Base-by-base conservation (phyloP, 2,329 filamentous ascomycete genomes). In the Microdochium trichocladiopsis region DNA sequence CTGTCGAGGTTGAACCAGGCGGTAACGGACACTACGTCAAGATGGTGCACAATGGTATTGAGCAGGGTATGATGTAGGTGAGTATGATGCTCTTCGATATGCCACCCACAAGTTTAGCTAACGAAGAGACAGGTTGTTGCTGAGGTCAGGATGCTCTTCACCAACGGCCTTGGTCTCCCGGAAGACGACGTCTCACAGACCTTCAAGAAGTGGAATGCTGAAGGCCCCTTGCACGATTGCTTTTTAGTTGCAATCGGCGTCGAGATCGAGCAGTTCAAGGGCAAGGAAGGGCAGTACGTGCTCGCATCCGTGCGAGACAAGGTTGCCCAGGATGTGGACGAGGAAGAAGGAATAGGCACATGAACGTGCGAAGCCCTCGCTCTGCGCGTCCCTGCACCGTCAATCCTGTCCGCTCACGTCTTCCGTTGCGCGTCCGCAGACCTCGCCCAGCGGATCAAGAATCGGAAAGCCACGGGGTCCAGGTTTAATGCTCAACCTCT, bases 21-120 rank as follows among this genome's bases (percentile, higher is more conserved):
- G 84, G 85, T 1, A 76, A 79, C 1, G 86, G 86, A 0, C 85
- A 89, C 63, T 89, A 84, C 60, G 83, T 88, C 41, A 89, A 90
- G 70, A 89, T 88, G 84, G 76, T 88, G 3, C 86, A 89, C 63
- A 88, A 89, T 57, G 85, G 84, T 1, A 88, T 89, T 55, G 85
- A 89, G 62, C 83, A 87, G 55, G 85, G 83, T 2, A 86, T 89
- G 80, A 79, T 89, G 70, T 79, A 69, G 41, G 41, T 45, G 12
- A 21, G 41, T 23, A 4, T 14, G 14, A 8, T 8, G 8, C 14
- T 31, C 28, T 14, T 31, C 14, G 28, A 31, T 14, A n/a, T n/a
- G n/a, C n/a, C n/a, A n/a, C 14, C 8, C 28, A 8, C 8, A 8
- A 8, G 14, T 31, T 8, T 8, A 31, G 22, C 41, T 45, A 22